A percentile compares a stretch with the other conserved stretches of the same genome.
Evolutionary conservation across 768 basidiomycete genomes (phyloP).

Genomic region (Pleurotus djamor): DNA sequence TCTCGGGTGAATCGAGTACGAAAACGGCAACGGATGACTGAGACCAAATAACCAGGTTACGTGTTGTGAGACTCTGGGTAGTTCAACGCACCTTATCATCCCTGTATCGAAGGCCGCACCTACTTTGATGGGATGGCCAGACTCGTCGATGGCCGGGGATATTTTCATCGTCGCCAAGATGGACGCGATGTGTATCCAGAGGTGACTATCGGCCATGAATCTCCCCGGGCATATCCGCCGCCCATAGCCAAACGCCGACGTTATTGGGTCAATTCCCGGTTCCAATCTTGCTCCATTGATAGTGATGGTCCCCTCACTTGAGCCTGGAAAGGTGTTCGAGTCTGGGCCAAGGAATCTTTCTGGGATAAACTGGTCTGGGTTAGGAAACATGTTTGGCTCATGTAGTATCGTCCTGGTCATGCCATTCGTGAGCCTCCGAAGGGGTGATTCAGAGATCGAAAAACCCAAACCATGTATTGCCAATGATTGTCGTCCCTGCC

Average conservation of each 20-base stretch:
- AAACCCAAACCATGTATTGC: conserved; percentile 23
- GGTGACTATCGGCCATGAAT: conserved; percentile 1
- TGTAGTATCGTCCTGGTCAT: conserved; percentile 27
- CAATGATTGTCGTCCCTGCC: conserved; percentile 23
- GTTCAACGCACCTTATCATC: background rate
- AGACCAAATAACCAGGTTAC: background rate
- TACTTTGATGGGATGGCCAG: background rate
- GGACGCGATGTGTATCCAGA: conserved; percentile 5
- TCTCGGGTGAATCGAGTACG: conserved; percentile 7
- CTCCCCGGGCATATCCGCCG: conserved; percentile 6
- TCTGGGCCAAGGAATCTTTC: conserved; percentile 18
- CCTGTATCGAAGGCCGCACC: conserved; percentile 4
- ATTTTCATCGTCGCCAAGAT: background rate
- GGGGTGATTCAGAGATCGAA: background rate
- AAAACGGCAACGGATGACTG: conserved; percentile 13
- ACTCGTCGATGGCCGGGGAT: background rate
- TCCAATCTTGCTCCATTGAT: background rate
- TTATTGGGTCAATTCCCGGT: background rate
- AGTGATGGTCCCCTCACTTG: no score
- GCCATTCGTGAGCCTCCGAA: background rate
- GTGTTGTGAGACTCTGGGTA: background rate
- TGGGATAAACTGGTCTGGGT: conserved; percentile 28
- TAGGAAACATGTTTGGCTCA: conserved; percentile 25
- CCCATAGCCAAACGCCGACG: conserved; percentile 3
- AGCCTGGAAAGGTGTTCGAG: background rate